These are phyloP conservation scores for Ophiostoma montium DNA, from an alignment of 2,329 filamentous ascomycete species.

Conservation along the genomic window DNA sequence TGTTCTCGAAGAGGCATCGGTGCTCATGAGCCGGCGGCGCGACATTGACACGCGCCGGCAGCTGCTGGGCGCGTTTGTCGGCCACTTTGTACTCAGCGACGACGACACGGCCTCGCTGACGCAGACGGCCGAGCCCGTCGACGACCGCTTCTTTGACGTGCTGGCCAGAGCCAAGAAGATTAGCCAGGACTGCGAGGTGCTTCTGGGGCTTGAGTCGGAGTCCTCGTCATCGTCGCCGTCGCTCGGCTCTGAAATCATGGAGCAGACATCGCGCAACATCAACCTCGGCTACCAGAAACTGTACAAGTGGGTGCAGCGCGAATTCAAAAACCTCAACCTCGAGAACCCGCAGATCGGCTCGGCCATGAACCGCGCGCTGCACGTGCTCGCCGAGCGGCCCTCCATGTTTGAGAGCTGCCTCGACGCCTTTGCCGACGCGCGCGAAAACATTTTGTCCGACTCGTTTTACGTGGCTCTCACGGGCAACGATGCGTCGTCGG, in stretches of 20 bases:
- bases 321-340: conserved; percentile 82
- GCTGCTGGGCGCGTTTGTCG: conserved; percentile 61
- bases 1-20: conserved; percentile 62
- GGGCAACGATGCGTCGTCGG: conserved; percentile 29
- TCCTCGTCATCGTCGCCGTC: no score
- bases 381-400: conserved; percentile 78
- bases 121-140: conserved; percentile 64
- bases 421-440: conserved; percentile 81
- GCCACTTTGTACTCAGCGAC: conserved; percentile 74
- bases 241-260: conserved; percentile 79
- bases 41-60: conserved; percentile 69
- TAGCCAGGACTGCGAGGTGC: conserved; percentile 71
- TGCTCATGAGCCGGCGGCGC: conserved; percentile 56
- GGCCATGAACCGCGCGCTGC: conserved; percentile 68
- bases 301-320: conserved; percentile 86
- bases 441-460: conserved; percentile 76
- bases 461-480: conserved; percentile 81
- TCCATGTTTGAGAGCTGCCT: conserved; percentile 86
- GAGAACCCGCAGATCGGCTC: conserved; percentile 88
- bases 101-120: conserved; percentile 65
- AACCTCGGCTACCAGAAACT: conserved; percentile 90
- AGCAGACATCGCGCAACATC: conserved; percentile 73
- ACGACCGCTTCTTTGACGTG: conserved; percentile 70
- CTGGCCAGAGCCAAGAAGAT: conserved; percentile 74
- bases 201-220: conserved; percentile 87